These are phyloP conservation scores for Amphicarpaea edgeworthii DNA, from an alignment of 306 rosid species.

Conservation along the genomic window DNA sequence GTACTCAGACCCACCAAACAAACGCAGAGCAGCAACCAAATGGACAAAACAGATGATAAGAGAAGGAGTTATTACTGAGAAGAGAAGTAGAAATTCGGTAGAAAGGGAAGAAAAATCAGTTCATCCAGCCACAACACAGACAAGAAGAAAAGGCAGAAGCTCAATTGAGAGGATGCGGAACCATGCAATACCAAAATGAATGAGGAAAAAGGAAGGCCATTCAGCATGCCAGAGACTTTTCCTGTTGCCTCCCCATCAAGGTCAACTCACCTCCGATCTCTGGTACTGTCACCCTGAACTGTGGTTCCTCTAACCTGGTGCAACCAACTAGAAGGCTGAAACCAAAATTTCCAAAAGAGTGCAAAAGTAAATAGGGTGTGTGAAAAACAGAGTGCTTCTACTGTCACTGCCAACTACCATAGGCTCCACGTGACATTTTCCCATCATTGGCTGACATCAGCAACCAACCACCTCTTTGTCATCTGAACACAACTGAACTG, in stretches of 20 bases:
- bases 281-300: neutral
- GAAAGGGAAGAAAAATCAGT: no score
- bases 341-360: neutral
- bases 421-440: neutral
- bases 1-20: no score
- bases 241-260: neutral
- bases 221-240: neutral
- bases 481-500: neutral
- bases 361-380: neutral
- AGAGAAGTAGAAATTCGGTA: no score
- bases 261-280: neutral
- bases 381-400: neutral
- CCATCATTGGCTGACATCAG: neutral
- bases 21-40: no score
- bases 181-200: conserved; percentile 13
- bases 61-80: no score
- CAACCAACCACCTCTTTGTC: neutral
- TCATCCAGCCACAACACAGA: no score
- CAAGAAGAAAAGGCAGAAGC: neutral
- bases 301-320: neutral
- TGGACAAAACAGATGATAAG: no score
- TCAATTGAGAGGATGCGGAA: conserved; percentile 14
- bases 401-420: neutral
- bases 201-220: neutral
- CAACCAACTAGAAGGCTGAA: conserved; percentile 1